These are phyloP conservation scores for Talaromyces sp. DNA, from an alignment of 2,329 filamentous ascomycete species.

Conservation along the genomic window DNA sequence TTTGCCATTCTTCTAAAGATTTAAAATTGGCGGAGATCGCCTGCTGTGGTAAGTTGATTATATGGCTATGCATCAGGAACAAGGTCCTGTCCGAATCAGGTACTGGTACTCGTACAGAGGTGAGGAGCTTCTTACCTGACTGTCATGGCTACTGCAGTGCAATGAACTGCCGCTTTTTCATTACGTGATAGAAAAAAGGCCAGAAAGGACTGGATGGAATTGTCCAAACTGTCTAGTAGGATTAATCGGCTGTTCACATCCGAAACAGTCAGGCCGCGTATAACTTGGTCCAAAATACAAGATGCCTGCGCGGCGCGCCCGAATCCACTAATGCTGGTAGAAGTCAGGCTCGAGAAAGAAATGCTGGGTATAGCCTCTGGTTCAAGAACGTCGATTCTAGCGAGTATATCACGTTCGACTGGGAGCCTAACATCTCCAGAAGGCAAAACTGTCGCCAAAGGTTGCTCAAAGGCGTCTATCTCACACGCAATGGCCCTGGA, in stretches of 20 bases:
- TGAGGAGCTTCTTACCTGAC: background rate
- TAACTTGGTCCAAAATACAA: background rate
- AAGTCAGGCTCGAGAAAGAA: background rate
- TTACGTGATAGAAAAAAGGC: background rate
- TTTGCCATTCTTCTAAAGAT: background rate
- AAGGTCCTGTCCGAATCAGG: background rate
- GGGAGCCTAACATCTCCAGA: background rate
- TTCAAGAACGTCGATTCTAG: background rate
- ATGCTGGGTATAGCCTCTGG: background rate
- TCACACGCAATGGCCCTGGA: background rate
- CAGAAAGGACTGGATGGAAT: background rate
- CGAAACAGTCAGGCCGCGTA: background rate
- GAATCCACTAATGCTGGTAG: background rate
- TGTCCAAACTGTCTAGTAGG: background rate
- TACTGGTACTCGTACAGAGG: background rate
- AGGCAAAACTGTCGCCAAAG: background rate
- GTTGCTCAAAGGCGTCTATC: background rate
- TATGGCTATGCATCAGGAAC: background rate
- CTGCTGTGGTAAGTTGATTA: background rate
- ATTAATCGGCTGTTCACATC: background rate
- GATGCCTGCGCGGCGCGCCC: background rate
- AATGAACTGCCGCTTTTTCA: background rate
- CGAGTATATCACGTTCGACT: background rate
- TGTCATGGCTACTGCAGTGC: background rate
- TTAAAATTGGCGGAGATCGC: background rate